Evolutionary conservation across 2,329 filamentous ascomycete species (phyloP).

Genomic region (Balansia obtecta): DNA sequence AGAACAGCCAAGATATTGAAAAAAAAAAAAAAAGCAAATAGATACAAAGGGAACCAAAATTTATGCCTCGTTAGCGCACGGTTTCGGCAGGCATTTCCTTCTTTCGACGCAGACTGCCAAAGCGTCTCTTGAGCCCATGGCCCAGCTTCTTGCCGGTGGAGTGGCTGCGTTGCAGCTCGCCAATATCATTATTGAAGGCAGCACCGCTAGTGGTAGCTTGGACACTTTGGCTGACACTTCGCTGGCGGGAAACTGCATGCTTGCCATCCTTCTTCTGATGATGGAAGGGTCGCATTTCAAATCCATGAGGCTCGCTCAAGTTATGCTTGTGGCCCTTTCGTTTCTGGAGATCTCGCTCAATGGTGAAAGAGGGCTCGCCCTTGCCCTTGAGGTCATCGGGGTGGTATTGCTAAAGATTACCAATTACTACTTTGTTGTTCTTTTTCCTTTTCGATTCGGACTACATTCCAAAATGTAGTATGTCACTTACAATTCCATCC

Average conservation of each 20-base stretch:
- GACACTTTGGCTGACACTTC: slow-evolving; percentile 30
- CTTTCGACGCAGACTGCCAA: slow-evolving; percentile 39
- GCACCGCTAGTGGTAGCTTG: slow-evolving; percentile 13
- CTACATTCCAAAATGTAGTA: too few species aligned
- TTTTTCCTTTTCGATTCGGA: too few species aligned
- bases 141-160: slow-evolving; percentile 32
- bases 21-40: background rate
- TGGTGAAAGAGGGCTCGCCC: slow-evolving; percentile 61
- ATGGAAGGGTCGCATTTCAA: slow-evolving; percentile 34
- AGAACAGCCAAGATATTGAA: background rate
- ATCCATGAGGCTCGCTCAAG: slow-evolving; percentile 22
- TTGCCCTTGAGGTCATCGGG: slow-evolving; percentile 74
- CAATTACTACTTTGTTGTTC: background rate
- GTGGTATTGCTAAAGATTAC: slow-evolving; percentile 45
- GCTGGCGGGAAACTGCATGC: slow-evolving; percentile 21
- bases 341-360: slow-evolving; percentile 55
- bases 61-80: background rate
- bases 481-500: slow-evolving; percentile 52
- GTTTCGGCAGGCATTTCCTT: slow-evolving; percentile 22
- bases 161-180: slow-evolving; percentile 24
- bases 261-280: slow-evolving; percentile 9
- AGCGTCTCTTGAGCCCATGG: slow-evolving; percentile 39
- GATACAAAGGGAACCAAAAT: background rate
- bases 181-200: slow-evolving; percentile 8
- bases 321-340: slow-evolving; percentile 28